These are phyloP conservation scores for Lipomyces mesembrius DNA, from an alignment of 805 yeast genomes.

Conservation along the genomic window DNA sequence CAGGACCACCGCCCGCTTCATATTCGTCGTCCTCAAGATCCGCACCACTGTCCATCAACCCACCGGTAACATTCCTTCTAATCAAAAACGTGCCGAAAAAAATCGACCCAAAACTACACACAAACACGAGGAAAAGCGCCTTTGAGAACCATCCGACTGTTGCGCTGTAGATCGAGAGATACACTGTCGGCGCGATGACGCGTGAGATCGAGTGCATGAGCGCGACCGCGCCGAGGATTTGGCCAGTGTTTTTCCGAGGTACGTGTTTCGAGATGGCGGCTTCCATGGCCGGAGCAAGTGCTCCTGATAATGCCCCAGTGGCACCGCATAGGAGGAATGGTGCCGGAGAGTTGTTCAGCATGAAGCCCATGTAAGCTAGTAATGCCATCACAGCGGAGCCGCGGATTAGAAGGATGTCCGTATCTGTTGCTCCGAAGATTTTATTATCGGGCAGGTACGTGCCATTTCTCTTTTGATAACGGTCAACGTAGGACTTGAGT, in stretches of 20 bases:
- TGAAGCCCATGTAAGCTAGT: constrained; percentile 19
- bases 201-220: constrained; percentile 28
- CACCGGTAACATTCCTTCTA: constrained; percentile 21
- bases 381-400: constrained; percentile 21
- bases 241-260: constrained; percentile 28
- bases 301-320: constrained; percentile 20
- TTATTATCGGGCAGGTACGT: constrained; percentile 8
- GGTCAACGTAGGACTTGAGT: constrained; percentile 17
- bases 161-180: constrained; percentile 15
- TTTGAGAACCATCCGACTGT: constrained; percentile 25
- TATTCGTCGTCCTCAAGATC: constrained; percentile 10
- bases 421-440: constrained; percentile 21
- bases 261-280: constrained; percentile 32
- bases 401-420: constrained; percentile 20
- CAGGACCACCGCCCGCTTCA: not conserved
- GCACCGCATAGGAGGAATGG: constrained; percentile 25
- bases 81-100: constrained; percentile 15
- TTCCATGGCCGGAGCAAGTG: constrained; percentile 25
- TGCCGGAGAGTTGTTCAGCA: constrained; percentile 16
- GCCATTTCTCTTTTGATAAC: constrained; percentile 6
- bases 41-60: constrained; percentile 26
- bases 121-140: constrained; percentile 14
- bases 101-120: constrained; percentile 4
- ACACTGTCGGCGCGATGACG: constrained; percentile 26
- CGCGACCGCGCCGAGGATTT: constrained; percentile 32